Evolutionary conservation across 345 rosid species (phyloP).

Genomic region (Syzygium oleosum): DNA sequence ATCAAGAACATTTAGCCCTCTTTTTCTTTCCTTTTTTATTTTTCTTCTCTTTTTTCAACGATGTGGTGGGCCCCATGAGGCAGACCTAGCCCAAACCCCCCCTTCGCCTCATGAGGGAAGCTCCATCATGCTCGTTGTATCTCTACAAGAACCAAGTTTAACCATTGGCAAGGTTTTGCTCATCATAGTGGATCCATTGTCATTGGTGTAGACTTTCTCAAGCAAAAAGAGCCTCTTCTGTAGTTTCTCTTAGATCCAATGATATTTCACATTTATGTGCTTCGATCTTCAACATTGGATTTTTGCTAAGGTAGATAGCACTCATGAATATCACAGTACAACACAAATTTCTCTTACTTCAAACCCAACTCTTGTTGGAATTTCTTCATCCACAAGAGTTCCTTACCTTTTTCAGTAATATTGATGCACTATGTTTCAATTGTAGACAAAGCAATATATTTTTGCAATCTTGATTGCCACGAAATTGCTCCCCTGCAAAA

Average conservation of each 20-base stretch:
- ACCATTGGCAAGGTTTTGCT: not conserved
- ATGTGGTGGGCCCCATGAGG: not conserved
- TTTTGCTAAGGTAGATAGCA: not conserved
- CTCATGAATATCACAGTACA: not conserved
- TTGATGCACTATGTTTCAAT: accelerated
- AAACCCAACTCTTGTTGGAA: not conserved
- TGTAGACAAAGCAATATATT: not conserved
- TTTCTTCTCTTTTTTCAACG: not conserved
- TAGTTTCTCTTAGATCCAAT: not conserved
- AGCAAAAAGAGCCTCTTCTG: not conserved
- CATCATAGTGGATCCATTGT: not conserved
- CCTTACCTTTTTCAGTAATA: not conserved
- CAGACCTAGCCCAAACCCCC: not conserved
- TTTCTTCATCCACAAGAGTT: not conserved
- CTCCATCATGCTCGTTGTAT: not conserved
- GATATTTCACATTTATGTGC: not conserved
- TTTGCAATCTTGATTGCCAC: not conserved
- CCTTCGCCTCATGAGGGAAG: not conserved
- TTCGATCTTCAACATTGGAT: not conserved
- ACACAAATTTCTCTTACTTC: not conserved
- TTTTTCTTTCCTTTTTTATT: not conserved
- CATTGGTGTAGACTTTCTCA: not conserved
- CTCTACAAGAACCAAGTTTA: not conserved
- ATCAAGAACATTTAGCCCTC: not conserved
- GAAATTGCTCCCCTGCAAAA: not conserved